Percentiles rank a stretch among this genome's conserved stretches.
phyloP scores from a whole-genome alignment of 495 filamentous ascomycete genomes.

The Aspergillus hancockii region DNA sequence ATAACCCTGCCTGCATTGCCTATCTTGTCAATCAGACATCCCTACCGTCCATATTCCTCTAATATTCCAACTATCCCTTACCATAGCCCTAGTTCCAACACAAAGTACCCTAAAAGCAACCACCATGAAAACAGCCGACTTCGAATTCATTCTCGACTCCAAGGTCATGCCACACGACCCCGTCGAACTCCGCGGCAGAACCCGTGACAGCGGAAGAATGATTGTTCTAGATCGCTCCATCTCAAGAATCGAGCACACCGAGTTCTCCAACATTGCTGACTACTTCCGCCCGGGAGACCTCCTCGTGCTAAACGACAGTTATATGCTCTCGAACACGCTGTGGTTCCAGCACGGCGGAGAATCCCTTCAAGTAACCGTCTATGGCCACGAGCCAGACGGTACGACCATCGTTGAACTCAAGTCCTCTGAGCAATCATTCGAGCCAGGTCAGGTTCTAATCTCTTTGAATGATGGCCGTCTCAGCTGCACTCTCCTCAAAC shows the following conservation, averaged over 20 bases:
- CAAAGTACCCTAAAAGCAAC: conserved; percentile 20
- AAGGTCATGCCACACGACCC: conserved; percentile 5
- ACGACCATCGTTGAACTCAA: not conserved
- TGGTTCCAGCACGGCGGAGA: not conserved
- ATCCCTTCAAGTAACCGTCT: not conserved
- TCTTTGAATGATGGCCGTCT: not conserved
- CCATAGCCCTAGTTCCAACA: too few species aligned
- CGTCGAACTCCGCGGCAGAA: not conserved
- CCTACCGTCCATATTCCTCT: too few species aligned
- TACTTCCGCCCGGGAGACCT: conserved; percentile 1
- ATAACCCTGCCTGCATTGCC: too few species aligned
- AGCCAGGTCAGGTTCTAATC: not conserved
- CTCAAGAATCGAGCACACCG: not conserved
- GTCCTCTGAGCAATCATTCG: not conserved
- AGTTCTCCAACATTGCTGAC: not conserved
- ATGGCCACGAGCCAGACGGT: not conserved
- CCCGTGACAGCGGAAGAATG: conserved; percentile 1
- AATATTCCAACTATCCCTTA: too few species aligned
- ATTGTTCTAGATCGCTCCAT: not conserved
- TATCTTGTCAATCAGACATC: too few species aligned
- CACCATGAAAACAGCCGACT: not conserved
- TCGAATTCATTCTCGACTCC: conserved; percentile 1
- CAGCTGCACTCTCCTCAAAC: not conserved
- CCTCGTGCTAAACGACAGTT: conserved; percentile 1
- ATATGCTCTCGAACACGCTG: not conserved